Percentiles rank a stretch among this genome's conserved stretches.
phyloP scores from a whole-genome alignment of 2,329 filamentous ascomycete species.

The Aspergillus melleus region DNA sequence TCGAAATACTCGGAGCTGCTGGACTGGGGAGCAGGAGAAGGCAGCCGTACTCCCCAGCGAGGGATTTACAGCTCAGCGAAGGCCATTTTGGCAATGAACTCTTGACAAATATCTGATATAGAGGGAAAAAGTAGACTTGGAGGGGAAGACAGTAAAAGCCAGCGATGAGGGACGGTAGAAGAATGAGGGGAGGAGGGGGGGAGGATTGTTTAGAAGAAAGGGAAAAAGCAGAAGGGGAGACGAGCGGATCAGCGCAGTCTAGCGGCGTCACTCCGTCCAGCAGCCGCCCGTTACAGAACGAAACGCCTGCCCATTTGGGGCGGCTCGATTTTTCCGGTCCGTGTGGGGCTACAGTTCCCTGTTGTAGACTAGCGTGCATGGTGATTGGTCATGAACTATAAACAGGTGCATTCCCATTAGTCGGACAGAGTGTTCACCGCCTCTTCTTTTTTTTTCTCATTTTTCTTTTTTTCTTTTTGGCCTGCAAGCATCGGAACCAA shows the following conservation, averaged over 20 bases:
- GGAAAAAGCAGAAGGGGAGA: conserved; percentile 20
- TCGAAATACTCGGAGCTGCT: conserved; percentile 74
- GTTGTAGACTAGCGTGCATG: too few species aligned
- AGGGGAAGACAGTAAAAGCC: conserved; percentile 20
- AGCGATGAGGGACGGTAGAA: conserved; percentile 16
- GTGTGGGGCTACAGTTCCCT: conserved; percentile 15
- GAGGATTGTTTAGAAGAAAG: conserved; percentile 19
- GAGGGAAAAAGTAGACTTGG: conserved; percentile 11
- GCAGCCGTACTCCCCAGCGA: conserved; percentile 69
- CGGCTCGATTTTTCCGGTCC: conserved; percentile 30
- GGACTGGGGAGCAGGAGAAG: conserved; percentile 70
- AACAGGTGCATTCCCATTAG: conserved; percentile 25
- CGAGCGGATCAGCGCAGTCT: conserved; percentile 6
- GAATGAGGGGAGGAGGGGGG: conserved; percentile 23
- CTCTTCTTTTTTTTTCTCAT: conserved; percentile 25
- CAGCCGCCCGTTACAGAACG: conserved; percentile 15
- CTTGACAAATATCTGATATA: conserved; percentile 66
- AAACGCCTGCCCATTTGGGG: conserved; percentile 16
- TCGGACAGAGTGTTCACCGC: conserved; percentile 31
- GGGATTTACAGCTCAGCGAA: conserved; percentile 89
- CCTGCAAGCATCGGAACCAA: conserved; percentile 11
- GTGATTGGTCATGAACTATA: conserved; percentile 25
- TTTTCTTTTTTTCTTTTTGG: conserved; percentile 13
- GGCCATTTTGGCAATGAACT: conserved; percentile 67
- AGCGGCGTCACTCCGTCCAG: conserved; percentile 4